Percentiles rank a stretch among this genome's conserved stretches.
phyloP scores from a whole-genome alignment of 345 rosid genomes.

The Carallia brachiata region DNA sequence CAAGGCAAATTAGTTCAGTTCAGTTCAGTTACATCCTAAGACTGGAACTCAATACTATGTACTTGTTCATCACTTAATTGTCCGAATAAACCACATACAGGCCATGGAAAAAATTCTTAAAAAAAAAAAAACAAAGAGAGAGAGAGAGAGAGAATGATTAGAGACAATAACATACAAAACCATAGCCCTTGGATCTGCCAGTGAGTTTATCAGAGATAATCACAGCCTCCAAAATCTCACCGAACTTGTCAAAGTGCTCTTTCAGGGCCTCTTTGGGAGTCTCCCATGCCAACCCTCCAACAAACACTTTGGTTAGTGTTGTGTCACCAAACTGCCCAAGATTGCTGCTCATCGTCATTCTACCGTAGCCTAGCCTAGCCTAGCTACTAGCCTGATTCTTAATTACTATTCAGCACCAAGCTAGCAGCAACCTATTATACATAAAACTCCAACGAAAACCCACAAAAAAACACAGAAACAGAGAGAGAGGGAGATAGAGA shows the following conservation, averaged over 20 bases:
- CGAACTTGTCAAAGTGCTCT: slow-evolving; percentile 85
- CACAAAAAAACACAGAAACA: background rate
- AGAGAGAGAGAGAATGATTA: too few relatives aligned
- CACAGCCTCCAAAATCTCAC: slow-evolving; percentile 93
- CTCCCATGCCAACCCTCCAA: slow-evolving; percentile 98
- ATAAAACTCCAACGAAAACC: too few relatives aligned
- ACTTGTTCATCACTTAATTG: too few relatives aligned
- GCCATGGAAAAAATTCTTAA: too few relatives aligned
- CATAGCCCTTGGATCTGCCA: slow-evolving; percentile 97
- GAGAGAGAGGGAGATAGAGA: slow-evolving; percentile 1
- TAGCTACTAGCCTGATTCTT: too few relatives aligned
- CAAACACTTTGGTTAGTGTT: slow-evolving; percentile 89
- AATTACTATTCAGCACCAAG: too few relatives aligned
- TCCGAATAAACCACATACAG: too few relatives aligned
- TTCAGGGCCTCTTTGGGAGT: slow-evolving; percentile 79
- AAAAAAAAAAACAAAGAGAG: background rate
- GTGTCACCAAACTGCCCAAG: slow-evolving; percentile 79
- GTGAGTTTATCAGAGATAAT: slow-evolving; percentile 88
- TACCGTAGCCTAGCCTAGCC: too few relatives aligned
- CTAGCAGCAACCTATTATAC: background rate
- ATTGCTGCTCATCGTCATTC: slow-evolving; percentile 48
- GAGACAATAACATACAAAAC: slow-evolving; percentile 48
- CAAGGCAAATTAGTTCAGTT: too few relatives aligned
- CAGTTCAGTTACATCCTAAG: too few relatives aligned
- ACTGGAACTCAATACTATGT: too few relatives aligned